Percentiles rank a stretch among this genome's conserved stretches.
phyloP scores from a whole-genome alignment of 1,139 yeast species.

The Pichia sp. region DNA sequence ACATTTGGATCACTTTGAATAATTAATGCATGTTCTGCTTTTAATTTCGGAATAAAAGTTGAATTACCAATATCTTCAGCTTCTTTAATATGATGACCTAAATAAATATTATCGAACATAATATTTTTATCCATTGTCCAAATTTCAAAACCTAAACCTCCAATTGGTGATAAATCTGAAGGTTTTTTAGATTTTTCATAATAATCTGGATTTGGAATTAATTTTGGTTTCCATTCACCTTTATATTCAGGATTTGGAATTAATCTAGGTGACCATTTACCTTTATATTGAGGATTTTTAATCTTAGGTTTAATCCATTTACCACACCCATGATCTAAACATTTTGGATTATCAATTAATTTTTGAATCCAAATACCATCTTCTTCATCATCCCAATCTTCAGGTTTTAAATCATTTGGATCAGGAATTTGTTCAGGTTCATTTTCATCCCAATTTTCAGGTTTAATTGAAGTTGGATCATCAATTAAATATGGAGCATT shows the following conservation, averaged over 20 bases:
- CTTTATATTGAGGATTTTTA: slow-evolving; percentile 63
- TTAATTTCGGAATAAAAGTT: slow-evolving; percentile 60
- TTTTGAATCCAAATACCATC: slow-evolving; percentile 83
- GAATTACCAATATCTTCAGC: slow-evolving; percentile 78
- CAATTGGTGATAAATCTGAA: slow-evolving; percentile 59
- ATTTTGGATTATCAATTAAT: slow-evolving; percentile 62
- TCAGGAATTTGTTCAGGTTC: slow-evolving; percentile 54
- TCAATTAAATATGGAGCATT: slow-evolving; percentile 51
- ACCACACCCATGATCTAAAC: slow-evolving; percentile 72
- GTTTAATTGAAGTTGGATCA: slow-evolving; percentile 62
- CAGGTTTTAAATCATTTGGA: slow-evolving; percentile 60
- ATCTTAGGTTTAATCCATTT: slow-evolving; percentile 59
- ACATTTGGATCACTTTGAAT: slow-evolving; percentile 36
- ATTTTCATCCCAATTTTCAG: slow-evolving; percentile 74
- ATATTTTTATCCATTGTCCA: slow-evolving; percentile 81
- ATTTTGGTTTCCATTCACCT: slow-evolving; percentile 74
- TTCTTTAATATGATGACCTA: slow-evolving; percentile 75
- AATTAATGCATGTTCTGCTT: slow-evolving; percentile 45
- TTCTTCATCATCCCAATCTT: slow-evolving; percentile 79
- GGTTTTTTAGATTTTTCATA: slow-evolving; percentile 52
- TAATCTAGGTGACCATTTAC: slow-evolving; percentile 68
- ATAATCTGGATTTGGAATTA: slow-evolving; percentile 63
- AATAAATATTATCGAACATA: slow-evolving; percentile 73
- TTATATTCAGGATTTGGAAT: slow-evolving; percentile 67
- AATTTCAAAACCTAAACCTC: slow-evolving; percentile 81